Percentiles rank a stretch among this genome's conserved stretches.
Conservation (phyloP, 2,329 filamentous ascomycete species). For the Arthrobotrys iridis region DNA sequence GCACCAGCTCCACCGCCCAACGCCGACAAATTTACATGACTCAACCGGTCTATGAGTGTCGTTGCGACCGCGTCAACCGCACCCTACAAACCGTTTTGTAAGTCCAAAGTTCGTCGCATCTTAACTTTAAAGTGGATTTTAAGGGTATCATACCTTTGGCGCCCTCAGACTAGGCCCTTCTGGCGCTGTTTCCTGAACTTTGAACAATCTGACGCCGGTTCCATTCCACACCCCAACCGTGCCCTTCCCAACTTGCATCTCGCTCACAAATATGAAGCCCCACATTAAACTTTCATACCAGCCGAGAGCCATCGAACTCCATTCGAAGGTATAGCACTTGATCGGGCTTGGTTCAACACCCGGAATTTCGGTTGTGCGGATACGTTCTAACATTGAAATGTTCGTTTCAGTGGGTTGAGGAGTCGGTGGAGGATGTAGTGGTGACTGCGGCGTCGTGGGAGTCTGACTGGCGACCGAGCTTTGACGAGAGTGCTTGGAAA, state of each 20-base stretch:
- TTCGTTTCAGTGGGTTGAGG: conserved; percentile 58
- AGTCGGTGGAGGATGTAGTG: conserved; percentile 60
- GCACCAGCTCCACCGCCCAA: conserved; percentile 27
- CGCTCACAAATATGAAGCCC: conserved; percentile 89
- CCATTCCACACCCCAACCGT: conserved; percentile 95
- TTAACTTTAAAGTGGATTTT: conserved; percentile 72
- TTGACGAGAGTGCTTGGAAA: conserved; percentile 63
- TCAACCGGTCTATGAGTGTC: conserved; percentile 57
- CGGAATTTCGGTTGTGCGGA: conserved; percentile 72
- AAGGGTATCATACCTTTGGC: conserved; percentile 69
- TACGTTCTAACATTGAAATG: conserved; percentile 65
- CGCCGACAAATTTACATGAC: conserved; percentile 55
- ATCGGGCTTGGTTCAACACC: conserved; percentile 79
- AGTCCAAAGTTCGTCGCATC: too few species aligned
- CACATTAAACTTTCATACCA: conserved; percentile 97
- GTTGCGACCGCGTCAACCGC: conserved; percentile 58
- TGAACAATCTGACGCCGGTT: conserved; percentile 86
- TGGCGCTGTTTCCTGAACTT: conserved; percentile 83
- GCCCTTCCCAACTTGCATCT: conserved; percentile 86
- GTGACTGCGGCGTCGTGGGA: conserved; percentile 63
- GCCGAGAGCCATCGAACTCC: conserved; percentile 86
- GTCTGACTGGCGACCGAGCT: conserved; percentile 49
- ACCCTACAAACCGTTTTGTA: conserved; percentile 28
- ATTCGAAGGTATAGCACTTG: conserved; percentile 89
- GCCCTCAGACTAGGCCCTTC: conserved; percentile 82